Base-by-base conservation (phyloP, 176 grass and related monocot genomes). In the Rhynchospora tenuis region DNA sequence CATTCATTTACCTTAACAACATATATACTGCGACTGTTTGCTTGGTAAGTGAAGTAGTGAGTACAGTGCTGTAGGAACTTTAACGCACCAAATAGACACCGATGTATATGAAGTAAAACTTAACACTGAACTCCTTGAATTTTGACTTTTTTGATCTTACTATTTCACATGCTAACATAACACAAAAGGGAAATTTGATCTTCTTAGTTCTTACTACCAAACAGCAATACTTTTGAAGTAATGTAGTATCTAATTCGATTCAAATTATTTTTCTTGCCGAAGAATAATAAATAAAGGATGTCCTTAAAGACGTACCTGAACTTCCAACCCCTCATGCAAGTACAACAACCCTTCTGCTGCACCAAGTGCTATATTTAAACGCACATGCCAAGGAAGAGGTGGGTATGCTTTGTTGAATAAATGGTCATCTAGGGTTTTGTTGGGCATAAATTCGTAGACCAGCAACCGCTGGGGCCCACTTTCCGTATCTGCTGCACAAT, bases 401-500 rank as follows among this genome's bases (percentile, higher is more conserved):
- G 72, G 84, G 64, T 85, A 75, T 16, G 84, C 88, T 82, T 64
- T 85, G 64, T 92, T 87, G 85, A 94, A 92, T 38, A 94, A 57
- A 62, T 94, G 93, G 51, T 94, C 90, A 28, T 92, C 93, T 63
- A 94, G 90, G 52, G 84, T 90, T 73, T 85, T 94, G 79, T 94
- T 94, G 8, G 86, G 82, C 58, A 94, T 33, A 83, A 94, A 94
- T 61, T 94, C 93, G 69, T 94, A 94, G 16, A 94, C 88, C 69
- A 94, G 83, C 64, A 94, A 86, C 64, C 92, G 87, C 70, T 92
- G 90, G 26, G 70, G 79, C 9, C 84, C 90, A 70, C 65, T 55
- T 27, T 92, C 92, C 3, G 73, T 85, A 85, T 90, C 63, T 15
- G 73, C 12, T 3, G 84, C 26, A 78, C 92, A 90, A 84, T 80